Conservation (phyloP, 306 rosid genomes). For the Astragalus membranaceus region DNA sequence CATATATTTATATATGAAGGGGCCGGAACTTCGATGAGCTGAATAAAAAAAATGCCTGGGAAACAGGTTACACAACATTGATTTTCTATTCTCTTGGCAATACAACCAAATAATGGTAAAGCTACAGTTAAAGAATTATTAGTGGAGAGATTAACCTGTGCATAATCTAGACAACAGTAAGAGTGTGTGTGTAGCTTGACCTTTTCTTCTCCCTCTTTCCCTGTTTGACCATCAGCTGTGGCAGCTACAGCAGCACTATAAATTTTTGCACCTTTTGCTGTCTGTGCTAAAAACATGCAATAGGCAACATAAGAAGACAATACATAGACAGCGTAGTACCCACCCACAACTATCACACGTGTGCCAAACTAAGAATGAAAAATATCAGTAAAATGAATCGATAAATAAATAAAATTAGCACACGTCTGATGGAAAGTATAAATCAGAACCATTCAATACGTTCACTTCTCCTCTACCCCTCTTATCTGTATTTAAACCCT, state of each 20-base stretch:
- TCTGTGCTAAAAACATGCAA: constrained; percentile 41
- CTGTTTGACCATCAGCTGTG: constrained; percentile 52
- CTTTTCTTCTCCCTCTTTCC: constrained; percentile 89
- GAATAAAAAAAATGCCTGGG: constrained; percentile 7
- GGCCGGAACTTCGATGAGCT: constrained; percentile 20
- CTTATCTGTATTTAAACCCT: background rate
- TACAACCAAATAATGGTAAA: background rate
- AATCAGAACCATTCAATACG: background rate
- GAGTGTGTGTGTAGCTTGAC: constrained; percentile 94
- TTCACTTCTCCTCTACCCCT: background rate
- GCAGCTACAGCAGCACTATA: constrained; percentile 92
- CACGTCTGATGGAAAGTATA: background rate
- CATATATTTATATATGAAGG: constrained; percentile 18
- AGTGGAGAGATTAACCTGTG: constrained; percentile 55
- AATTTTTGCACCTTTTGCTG: constrained; percentile 91
- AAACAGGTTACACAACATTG: constrained; percentile 13
- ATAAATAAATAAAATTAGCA: background rate
- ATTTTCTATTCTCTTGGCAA: constrained; percentile 11
- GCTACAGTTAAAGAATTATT: background rate
- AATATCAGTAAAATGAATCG: background rate
- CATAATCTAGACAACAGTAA: constrained; percentile 67
- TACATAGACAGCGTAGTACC: background rate
- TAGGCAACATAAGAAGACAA: background rate
- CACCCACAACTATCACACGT: background rate
- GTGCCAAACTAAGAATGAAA: background rate